These are phyloP conservation scores for Didymella arachidicola DNA, from an alignment of 2,329 filamentous ascomycete genomes.

Conservation along the genomic window DNA sequence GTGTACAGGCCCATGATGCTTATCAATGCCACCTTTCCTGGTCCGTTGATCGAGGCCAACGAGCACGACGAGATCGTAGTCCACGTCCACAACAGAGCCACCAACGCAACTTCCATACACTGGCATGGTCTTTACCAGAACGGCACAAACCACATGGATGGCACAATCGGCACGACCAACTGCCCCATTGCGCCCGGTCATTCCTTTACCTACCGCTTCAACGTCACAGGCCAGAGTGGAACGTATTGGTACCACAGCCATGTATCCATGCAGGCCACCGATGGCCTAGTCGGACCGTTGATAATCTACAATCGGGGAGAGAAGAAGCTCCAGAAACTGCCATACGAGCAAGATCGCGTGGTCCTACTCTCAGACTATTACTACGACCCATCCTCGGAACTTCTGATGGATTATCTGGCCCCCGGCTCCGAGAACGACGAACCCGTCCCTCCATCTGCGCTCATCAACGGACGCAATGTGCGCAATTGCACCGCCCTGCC, in stretches of 20 bases:
- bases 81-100: constrained; percentile 61
- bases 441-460: constrained; percentile 59
- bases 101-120: constrained; percentile 69
- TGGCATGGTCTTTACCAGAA: constrained; percentile 68
- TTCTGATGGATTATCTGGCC: constrained; percentile 63
- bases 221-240: constrained; percentile 48
- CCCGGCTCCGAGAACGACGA: constrained; percentile 62
- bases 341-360: constrained; percentile 64
- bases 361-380: constrained; percentile 74
- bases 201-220: constrained; percentile 42
- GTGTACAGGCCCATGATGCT: constrained; percentile 53
- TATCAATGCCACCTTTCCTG: constrained; percentile 53
- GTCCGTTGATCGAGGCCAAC: constrained; percentile 52
- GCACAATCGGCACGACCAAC: constrained; percentile 60
- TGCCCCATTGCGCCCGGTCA: constrained; percentile 65
- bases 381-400: constrained; percentile 60
- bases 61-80: constrained; percentile 74
- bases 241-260: constrained; percentile 50
- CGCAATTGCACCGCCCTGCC: constrained; percentile 51
- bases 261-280: constrained; percentile 53
- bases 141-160: constrained; percentile 58
- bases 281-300: constrained; percentile 52
- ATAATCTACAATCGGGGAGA: constrained; percentile 49
- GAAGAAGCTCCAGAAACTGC: constrained; percentile 51
- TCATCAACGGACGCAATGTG: constrained; percentile 54